These are phyloP conservation scores for Silene coronaria DNA, from an alignment of 179 eudicot species.

Conservation along the genomic window DNA sequence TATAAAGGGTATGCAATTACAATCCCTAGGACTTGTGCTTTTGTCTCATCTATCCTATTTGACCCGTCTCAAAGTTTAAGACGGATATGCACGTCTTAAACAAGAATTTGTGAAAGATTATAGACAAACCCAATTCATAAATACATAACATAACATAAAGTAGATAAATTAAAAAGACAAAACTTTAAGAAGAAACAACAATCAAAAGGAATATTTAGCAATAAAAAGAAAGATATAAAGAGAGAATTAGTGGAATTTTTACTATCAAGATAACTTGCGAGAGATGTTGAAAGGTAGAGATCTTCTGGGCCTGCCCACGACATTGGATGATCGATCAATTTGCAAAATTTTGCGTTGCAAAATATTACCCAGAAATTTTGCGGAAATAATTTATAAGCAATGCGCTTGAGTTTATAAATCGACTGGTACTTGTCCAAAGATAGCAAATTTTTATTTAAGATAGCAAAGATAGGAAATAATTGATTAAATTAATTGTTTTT, in stretches of 20 bases:
- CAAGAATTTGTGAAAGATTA: no score
- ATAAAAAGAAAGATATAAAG: neutral
- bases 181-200: neutral
- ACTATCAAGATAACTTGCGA: constrained; percentile 39
- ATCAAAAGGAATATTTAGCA: constrained; percentile 7
- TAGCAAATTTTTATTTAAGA: no score
- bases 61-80: no score
- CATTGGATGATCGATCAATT: constrained; percentile 13
- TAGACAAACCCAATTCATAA: constrained; percentile 4
- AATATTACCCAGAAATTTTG: neutral
- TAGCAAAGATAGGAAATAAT: no score
- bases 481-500: no score
- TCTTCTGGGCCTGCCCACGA: constrained; percentile 36
- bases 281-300: constrained; percentile 38
- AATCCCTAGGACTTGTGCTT: no score
- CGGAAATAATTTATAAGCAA: no score
- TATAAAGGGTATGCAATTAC: no score
- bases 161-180: neutral
- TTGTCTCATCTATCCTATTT: no score
- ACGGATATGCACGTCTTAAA: no score
- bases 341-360: neutral
- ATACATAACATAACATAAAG: neutral
- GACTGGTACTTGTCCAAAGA: no score
- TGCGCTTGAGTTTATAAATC: neutral
- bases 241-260: constrained; percentile 3